Conservation (phyloP, 2,329 filamentous ascomycete species). For the Pestalotiopsis sp. region DNA sequence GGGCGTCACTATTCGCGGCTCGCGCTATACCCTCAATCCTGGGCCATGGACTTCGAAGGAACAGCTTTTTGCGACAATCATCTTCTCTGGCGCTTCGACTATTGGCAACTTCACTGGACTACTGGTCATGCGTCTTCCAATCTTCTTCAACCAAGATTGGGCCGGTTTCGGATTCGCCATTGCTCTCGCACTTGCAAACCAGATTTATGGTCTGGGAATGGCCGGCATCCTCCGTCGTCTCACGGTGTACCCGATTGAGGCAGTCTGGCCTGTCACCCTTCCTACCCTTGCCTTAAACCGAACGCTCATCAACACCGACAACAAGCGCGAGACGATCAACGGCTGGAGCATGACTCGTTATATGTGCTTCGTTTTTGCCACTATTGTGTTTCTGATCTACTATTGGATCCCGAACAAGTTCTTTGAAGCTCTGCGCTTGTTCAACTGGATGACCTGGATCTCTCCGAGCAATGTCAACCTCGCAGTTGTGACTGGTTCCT, state of each 20-base stretch:
- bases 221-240: constrained; percentile 39
- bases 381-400: constrained; percentile 47
- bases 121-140: constrained; percentile 49
- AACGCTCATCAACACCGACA: constrained; percentile 44
- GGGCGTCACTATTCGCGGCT: constrained; percentile 39
- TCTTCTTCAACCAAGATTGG: constrained; percentile 52
- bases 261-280: constrained; percentile 48
- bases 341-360: constrained; percentile 43
- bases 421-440: constrained; percentile 43
- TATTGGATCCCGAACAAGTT: constrained; percentile 52
- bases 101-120: constrained; percentile 48
- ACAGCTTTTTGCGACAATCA: constrained; percentile 58
- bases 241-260: constrained; percentile 26
- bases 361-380: constrained; percentile 44
- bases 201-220: constrained; percentile 56
- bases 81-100: constrained; percentile 57
- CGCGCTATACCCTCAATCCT: constrained; percentile 55
- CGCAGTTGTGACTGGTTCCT: constrained; percentile 18
- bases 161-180: constrained; percentile 51
- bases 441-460: constrained; percentile 57
- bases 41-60: constrained; percentile 62
- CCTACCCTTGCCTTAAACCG: constrained; percentile 45
- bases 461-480: constrained; percentile 29
- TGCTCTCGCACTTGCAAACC: constrained; percentile 49
- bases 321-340: constrained; percentile 36